phyloP scores from a whole-genome alignment of 176 grass and related monocot genomes.

The Phyllostachys edulis region DNA sequence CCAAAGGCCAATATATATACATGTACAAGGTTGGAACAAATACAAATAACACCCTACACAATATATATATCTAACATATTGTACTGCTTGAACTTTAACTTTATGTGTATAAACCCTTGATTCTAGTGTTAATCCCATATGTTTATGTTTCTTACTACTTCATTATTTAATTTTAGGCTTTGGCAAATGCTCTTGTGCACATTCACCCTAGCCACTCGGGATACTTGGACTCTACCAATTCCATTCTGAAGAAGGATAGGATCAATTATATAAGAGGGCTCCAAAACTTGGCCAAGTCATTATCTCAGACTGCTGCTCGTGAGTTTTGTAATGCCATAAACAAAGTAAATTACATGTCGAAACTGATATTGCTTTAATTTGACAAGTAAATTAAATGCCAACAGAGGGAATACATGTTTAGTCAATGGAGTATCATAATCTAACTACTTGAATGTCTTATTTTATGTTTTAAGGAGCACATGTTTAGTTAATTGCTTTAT shows the following conservation, averaged over 20 bases:
- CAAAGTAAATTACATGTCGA: not conserved
- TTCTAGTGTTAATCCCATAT: constrained; percentile 11
- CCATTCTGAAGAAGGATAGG: constrained; percentile 15
- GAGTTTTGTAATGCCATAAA: constrained; percentile 15
- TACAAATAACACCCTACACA: too few species aligned
- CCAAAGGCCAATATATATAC: too few species aligned
- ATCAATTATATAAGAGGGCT: constrained; percentile 50
- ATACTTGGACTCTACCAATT: constrained; percentile 23
- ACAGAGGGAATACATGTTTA: not conserved
- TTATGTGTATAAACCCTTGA: not conserved
- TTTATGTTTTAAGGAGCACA: not conserved
- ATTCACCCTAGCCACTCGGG: constrained; percentile 27
- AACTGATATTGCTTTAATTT: constrained; percentile 9
- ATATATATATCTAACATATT: too few species aligned
- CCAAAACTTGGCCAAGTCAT: constrained; percentile 57
- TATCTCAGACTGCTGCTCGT: constrained; percentile 73
- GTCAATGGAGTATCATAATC: not conserved
- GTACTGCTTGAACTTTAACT: not conserved
- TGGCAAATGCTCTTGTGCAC: constrained; percentile 62
- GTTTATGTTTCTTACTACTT: constrained; percentile 24
- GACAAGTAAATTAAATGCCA: not conserved
- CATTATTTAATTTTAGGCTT: constrained; percentile 52
- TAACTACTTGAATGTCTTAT: not conserved
- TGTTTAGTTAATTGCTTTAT: not conserved
- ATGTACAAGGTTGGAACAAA: too few species aligned